Percentiles rank a stretch among this genome's conserved stretches.
Evolutionary conservation across 345 rosid genomes (phyloP).

Genomic region (Trapa bicornis): DNA sequence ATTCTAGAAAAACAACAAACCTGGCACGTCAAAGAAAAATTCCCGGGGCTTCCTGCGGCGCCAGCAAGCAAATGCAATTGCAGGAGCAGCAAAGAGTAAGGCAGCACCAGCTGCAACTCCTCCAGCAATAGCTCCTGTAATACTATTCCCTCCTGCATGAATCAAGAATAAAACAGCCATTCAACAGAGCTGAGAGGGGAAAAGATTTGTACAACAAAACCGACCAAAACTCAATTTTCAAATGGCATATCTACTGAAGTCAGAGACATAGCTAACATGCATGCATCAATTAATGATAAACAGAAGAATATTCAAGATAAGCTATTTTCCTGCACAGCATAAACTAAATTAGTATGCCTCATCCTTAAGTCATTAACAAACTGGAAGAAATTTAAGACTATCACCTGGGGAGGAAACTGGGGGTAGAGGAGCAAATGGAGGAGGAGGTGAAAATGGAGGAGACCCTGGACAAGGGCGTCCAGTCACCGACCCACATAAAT

Average conservation of each 20-base stretch:
- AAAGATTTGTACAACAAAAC: neutral
- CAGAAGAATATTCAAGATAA: neutral
- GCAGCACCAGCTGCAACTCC: slow-evolving; percentile 99
- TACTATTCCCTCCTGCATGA: slow-evolving; percentile 59
- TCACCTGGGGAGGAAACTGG: slow-evolving; percentile 64
- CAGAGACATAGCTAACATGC: neutral
- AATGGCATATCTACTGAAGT: neutral
- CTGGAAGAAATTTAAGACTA: neutral
- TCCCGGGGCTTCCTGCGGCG: slow-evolving; percentile 84
- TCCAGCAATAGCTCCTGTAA: slow-evolving; percentile 94
- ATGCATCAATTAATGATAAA: neutral
- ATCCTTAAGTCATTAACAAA: neutral
- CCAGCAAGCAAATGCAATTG: slow-evolving; percentile 97
- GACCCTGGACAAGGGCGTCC: slow-evolving; percentile 96
- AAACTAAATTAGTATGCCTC: neutral
- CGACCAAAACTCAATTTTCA: neutral
- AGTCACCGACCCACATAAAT: slow-evolving; percentile 93
- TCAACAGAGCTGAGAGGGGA: neutral
- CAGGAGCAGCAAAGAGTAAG: slow-evolving; percentile 92
- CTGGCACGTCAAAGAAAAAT: slow-evolving; percentile 90
- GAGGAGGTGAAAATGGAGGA: slow-evolving; percentile 99
- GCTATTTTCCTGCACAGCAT: neutral
- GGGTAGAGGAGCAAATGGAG: slow-evolving; percentile 84
- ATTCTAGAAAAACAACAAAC: slow-evolving; percentile 27
- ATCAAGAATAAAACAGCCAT: neutral